Evolutionary conservation across 495 filamentous ascomycete genomes (phyloP), one percentile per base, ranked within the genome.

Genomic region (Arthonia radiata): DNA sequence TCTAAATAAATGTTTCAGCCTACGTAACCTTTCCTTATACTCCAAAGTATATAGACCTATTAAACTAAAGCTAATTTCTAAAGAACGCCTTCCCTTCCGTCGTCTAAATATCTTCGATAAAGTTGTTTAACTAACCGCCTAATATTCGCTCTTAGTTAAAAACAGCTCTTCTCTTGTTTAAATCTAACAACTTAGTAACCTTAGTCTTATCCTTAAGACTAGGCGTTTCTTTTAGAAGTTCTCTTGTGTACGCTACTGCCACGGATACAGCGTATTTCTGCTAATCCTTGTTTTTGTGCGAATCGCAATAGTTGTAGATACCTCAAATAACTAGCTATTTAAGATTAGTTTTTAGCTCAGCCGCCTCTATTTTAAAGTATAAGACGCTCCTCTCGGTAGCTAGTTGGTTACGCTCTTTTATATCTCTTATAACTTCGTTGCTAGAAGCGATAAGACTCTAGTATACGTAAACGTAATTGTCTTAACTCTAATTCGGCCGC

Each of bases 291-390:
- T 30, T 44, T 27, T 52, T 54, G 26, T 54, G 46, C 0, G 43
- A 43, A 24, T 54, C 48, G 0, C 39, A 33, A 23, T 54, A 54
- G 18, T 54, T 37, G 17, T 36, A 49, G n/a, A 56, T 47, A 1
- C 52, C 52, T 14, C 47, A 38, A 14, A 56, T 48, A 2, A 52
- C 43, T 5, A 52, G 38, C 27, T 37, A 52, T 19, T 34, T 43
- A 23, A 47, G 37, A 17, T 40, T 18, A 27, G 37, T 28, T 38
- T 37, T 44, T 7, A 58, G 19, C 2, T 53, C 54, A 8, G 53
- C 56, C 9, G 49, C 45, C 31, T 61, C 54, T 47, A 55, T 59
- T 28, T 58, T 52, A 27, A 59, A 52, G 24, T 47, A 56, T 3
- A 56, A 31, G 10, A 52, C 39, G 43, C 17, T 21, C 16, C 43